Evolutionary conservation across 176 grass and related monocot genomes (phyloP), one percentile per base, ranked within the genome.

Genomic region (Calamus simplicifolius): DNA sequence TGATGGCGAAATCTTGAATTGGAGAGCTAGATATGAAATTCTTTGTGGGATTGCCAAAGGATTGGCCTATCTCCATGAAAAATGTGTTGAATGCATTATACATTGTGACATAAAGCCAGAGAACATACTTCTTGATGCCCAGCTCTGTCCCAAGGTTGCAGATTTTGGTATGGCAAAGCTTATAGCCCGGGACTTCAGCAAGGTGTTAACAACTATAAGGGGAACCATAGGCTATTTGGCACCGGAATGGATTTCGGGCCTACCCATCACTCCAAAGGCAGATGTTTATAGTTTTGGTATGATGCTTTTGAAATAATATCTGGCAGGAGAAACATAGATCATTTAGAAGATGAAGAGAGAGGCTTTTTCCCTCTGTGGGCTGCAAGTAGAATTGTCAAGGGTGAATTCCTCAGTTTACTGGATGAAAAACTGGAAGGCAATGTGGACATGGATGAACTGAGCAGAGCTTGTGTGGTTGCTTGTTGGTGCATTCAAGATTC

Each of bases 131-230:
- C 15, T 80, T 13, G 62, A 76, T 27, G 51, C 1, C 4, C 12
- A 63, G 5, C 68, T 75, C 3, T 30, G 15, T 25, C 51, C 77
- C 16, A 73, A 76, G 58, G 18, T 80, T 3, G 50, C 82, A 49
- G 67, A 85, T 18, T 85, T 85, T 6, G 72, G 82, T 4, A 60
- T 80, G 57, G 72, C 62, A 2, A 85, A 85, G 62, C 77, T 80
- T 49, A 61, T 80, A 7, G 67, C 63, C 5, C 5, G 62, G 18
- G 38, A 85, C 23, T 80, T 72, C 49, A 80, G 77, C 61, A 48
- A 28, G 16, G 82, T 61, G 3, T 50, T 85, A 27, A 80, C 82
- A 48, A 80, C 76, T 4, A 29, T 62, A 38, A 66, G 77, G 25
- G 79, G 72, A 63, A 75, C 79, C 49, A 25, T 71, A 61, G 73